phyloP scores from a whole-genome alignment of 208 protist species.

The Borovskyia barvae region DNA sequence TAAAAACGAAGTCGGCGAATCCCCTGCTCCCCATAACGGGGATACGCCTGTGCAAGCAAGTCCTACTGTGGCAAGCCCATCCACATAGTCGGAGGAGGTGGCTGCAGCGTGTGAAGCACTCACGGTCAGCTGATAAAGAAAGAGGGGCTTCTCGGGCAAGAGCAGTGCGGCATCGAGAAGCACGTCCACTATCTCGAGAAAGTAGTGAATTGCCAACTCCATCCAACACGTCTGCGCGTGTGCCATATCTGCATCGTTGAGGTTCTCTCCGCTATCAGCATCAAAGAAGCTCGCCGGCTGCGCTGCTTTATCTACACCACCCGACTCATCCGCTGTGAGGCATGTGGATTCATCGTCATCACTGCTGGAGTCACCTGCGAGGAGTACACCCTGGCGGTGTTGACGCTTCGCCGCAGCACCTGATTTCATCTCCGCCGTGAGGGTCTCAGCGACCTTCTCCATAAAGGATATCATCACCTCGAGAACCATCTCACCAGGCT shows the following conservation, averaged over 20 bases:
- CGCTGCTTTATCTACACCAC: constrained; percentile 3
- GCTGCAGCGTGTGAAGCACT: constrained; percentile 6
- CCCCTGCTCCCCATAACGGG: not conserved
- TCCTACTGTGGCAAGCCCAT: constrained; percentile 9
- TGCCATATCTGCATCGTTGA: constrained; percentile 6
- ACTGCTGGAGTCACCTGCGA: constrained; percentile 14
- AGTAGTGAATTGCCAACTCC: constrained; percentile 64
- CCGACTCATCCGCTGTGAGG: constrained; percentile 8
- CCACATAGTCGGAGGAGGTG: constrained; percentile 3
- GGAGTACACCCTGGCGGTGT: constrained; percentile 19
- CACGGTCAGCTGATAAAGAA: constrained; percentile 35
- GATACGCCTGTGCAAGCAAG: constrained; percentile 3
- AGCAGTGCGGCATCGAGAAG: constrained; percentile 35
- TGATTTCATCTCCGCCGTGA: constrained; percentile 24
- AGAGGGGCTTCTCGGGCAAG: constrained; percentile 38
- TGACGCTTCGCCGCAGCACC: constrained; percentile 18
- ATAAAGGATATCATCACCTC: constrained; percentile 27
- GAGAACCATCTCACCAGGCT: constrained; percentile 18
- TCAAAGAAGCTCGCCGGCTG: constrained; percentile 4
- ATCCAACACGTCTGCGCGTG: constrained; percentile 31
- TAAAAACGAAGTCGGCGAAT: not conserved
- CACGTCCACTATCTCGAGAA: constrained; percentile 52
- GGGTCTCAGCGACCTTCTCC: constrained; percentile 21
- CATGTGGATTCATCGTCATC: constrained; percentile 10
- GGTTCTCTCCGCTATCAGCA: constrained; percentile 3